These are phyloP conservation scores for Teratosphaeriaceae sp. DNA, from an alignment of 2,329 filamentous ascomycete genomes.

Conservation along the genomic window DNA sequence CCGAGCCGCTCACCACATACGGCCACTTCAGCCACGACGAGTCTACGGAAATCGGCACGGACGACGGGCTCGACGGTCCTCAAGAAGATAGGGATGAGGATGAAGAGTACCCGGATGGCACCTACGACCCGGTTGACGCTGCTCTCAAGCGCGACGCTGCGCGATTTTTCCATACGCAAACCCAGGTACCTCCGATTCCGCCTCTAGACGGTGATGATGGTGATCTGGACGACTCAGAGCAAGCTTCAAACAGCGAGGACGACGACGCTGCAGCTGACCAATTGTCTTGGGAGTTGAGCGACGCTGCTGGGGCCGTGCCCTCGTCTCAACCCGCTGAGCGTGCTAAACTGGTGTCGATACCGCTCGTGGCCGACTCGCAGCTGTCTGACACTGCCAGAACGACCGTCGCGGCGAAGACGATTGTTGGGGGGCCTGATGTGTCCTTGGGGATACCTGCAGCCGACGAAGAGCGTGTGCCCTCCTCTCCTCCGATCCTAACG, in stretches of 20 bases:
- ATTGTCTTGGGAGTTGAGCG: slow-evolving; percentile 1
- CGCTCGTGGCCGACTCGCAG: neutral
- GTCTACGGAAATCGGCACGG: too few species aligned
- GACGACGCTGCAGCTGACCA: neutral
- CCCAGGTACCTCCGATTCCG: slow-evolving; percentile 7
- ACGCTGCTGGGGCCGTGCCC: neutral
- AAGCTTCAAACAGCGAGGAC: too few species aligned
- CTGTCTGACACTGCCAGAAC: neutral
- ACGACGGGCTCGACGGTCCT: too few species aligned
- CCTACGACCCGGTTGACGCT: slow-evolving; percentile 17
- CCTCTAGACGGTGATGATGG: slow-evolving; percentile 1
- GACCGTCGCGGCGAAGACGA: too few species aligned
- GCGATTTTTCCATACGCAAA: slow-evolving; percentile 14
- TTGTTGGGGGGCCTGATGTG: too few species aligned
- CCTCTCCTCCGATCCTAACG: slow-evolving; percentile 13
- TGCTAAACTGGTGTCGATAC: neutral
- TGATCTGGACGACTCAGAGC: slow-evolving; percentile 6
- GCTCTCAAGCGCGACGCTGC: slow-evolving; percentile 21
- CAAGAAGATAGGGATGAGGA: slow-evolving; percentile 1
- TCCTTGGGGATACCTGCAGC: too few species aligned
- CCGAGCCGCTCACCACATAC: too few species aligned
- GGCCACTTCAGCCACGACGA: too few species aligned
- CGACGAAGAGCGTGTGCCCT: slow-evolving; percentile 9
- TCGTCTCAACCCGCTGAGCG: slow-evolving; percentile 1
- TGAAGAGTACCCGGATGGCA: slow-evolving; percentile 7